Conservation (phyloP, 2,329 filamentous ascomycete species). For the Colletotrichum tropicicola region DNA sequence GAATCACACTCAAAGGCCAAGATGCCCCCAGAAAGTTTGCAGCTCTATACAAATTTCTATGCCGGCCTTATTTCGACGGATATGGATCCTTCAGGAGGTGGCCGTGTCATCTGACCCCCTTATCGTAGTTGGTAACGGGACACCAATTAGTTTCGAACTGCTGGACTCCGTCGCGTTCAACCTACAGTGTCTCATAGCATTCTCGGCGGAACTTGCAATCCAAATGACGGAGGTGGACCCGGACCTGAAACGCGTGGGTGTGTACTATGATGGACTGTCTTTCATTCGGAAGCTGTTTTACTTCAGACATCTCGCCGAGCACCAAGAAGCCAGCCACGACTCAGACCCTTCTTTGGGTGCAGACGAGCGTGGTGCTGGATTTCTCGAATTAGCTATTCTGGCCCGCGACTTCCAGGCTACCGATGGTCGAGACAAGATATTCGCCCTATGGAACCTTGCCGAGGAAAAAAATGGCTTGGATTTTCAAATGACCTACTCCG, state of each 20-base stretch:
- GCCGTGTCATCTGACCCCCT: background rate
- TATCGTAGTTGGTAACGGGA: background rate
- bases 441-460: background rate
- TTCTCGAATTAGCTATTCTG: background rate
- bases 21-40: background rate
- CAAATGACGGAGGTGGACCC: background rate
- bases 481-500: background rate
- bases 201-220: background rate
- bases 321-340: background rate
- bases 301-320: background rate
- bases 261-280: background rate
- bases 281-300: background rate
- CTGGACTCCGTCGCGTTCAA: background rate
- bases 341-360: background rate
- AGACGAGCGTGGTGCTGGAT: background rate
- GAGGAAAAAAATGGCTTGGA: background rate
- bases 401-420: conserved; percentile 2
- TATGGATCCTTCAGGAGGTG: background rate
- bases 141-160: background rate
- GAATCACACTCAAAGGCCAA: background rate
- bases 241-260: background rate
- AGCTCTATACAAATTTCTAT: background rate
- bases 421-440: background rate
- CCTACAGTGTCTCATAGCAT: background rate
- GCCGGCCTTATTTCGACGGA: background rate